A percentile compares a stretch with the other conserved stretches of the same genome.
phyloP scores from a whole-genome alignment of 2,329 filamentous ascomycete genomes.

The Aspergillus novofumigatus region DNA sequence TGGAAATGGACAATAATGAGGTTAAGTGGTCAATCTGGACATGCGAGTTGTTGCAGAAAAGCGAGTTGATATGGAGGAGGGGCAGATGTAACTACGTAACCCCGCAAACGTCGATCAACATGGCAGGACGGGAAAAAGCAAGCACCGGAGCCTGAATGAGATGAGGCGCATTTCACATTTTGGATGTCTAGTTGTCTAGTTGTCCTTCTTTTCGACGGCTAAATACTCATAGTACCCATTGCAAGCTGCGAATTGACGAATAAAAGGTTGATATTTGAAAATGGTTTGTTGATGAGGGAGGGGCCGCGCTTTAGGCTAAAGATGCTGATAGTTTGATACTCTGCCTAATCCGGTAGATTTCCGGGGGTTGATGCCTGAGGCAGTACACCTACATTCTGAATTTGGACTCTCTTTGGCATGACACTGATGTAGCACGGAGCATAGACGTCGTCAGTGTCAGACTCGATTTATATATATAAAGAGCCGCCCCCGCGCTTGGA shows the following conservation, averaged over 20 bases:
- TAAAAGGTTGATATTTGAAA: background rate
- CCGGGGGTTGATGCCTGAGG: constrained; percentile 1
- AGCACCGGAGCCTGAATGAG: background rate
- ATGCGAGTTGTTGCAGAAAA: background rate
- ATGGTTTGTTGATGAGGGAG: background rate
- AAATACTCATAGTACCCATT: background rate
- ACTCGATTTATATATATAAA: too few species aligned
- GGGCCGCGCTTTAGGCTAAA: constrained; percentile 4
- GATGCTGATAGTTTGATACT: background rate
- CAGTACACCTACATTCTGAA: background rate
- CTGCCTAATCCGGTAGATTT: constrained; percentile 4
- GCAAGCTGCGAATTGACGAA: background rate
- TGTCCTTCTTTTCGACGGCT: background rate
- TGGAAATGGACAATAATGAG: background rate
- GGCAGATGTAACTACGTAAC: background rate
- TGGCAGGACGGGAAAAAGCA: background rate
- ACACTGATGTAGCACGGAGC: too few species aligned
- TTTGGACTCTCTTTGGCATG: background rate
- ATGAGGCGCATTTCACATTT: background rate
- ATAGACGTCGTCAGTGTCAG: too few species aligned
- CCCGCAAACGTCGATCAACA: background rate
- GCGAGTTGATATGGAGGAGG: background rate
- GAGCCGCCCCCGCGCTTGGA: background rate
- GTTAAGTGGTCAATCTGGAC: background rate
- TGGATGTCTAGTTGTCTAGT: background rate